Base-by-base conservation (phyloP, 208 protist genomes). In the Wallacemonas collosoma region DNA sequence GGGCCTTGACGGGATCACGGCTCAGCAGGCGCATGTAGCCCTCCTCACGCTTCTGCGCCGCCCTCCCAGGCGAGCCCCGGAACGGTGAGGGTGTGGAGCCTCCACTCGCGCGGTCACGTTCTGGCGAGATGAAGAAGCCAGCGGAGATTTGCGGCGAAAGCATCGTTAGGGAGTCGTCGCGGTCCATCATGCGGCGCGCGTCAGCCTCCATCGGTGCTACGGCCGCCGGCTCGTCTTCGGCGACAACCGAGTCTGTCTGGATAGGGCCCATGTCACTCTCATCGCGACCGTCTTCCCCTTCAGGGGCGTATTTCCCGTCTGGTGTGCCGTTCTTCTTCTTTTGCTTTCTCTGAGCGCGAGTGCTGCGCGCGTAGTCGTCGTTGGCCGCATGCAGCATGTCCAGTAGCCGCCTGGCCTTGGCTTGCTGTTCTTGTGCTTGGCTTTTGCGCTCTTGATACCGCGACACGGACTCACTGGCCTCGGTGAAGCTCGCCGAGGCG, bases 331-430 rank as follows among this genome's bases (percentile, higher is more conserved):
- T 50, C 45, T 50, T 6, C 8, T 12, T 50, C 45, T 14, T 15
- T 72, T 51, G 40, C 26, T 51, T 3, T 43, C 44, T 12, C 35
- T 26, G 38, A 39, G 51, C 4, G 15, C 7, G 51, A 15, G 53
- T 5, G 51, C n/a, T 7, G 51, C 11, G 64, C 57, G 60, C 0
- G 12, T 51, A 2, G 40, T 35, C 5, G 60, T 15, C 53, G 38
- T 65, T 41, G 8, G 63, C 50, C 7, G 72, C 76, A n/a, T 82
- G 66, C 48, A 94, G 72, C 76, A 94, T 84, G 26, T 72, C 75
- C 51, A 86, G 77, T 45, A 94, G 85, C 65, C 88, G 84, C 63
- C 82, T 75, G 15, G 87, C 77, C 48, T 86, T 88, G 54, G 75
- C 80, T 45, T 72, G 77, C 58, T 61, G 68, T 36, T 82, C 77